A percentile compares a stretch with the other conserved stretches of the same genome.
phyloP scores from a whole-genome alignment of 2,329 filamentous ascomycete genomes.

The Nemania sp. region DNA sequence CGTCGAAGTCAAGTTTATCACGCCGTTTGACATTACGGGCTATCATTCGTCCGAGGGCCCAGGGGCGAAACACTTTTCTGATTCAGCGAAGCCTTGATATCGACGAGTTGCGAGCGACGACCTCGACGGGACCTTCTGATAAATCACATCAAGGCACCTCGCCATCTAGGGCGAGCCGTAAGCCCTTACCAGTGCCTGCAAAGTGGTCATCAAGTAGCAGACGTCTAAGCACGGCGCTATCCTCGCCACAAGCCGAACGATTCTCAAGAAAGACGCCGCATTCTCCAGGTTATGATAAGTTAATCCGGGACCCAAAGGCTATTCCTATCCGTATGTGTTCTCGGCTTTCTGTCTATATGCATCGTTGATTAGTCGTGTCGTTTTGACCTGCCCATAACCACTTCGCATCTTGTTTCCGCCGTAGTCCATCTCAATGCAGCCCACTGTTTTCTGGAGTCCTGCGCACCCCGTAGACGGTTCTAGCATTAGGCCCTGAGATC shows the following conservation, averaged over 20 bases:
- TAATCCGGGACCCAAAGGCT: slow-evolving; percentile 51
- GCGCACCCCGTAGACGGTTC: not conserved
- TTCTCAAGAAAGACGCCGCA: slow-evolving; percentile 14
- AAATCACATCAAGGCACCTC: slow-evolving; percentile 8
- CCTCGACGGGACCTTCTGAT: slow-evolving; percentile 49
- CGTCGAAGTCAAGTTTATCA: slow-evolving; percentile 4
- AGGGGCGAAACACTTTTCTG: slow-evolving; percentile 59
- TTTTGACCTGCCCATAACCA: not conserved
- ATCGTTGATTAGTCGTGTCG: not conserved
- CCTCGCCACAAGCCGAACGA: slow-evolving; percentile 30
- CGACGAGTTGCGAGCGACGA: slow-evolving; percentile 59
- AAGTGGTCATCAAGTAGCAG: slow-evolving; percentile 46
- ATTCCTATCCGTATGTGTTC: slow-evolving; percentile 61
- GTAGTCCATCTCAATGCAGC: not conserved
- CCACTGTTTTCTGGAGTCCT: not conserved
- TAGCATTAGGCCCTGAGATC: not conserved
- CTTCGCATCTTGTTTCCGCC: not conserved
- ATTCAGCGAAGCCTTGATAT: slow-evolving; percentile 65
- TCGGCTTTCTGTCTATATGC: slow-evolving; percentile 7
- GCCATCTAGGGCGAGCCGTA: slow-evolving; percentile 24
- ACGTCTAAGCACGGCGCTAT: slow-evolving; percentile 40
- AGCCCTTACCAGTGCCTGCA: slow-evolving; percentile 30
- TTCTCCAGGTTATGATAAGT: slow-evolving; percentile 39
- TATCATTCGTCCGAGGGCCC: slow-evolving; percentile 56
- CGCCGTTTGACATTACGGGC: slow-evolving; percentile 57